These are phyloP conservation scores for Mangifera indica DNA, from an alignment of 345 rosid genomes.

Conservation along the genomic window DNA sequence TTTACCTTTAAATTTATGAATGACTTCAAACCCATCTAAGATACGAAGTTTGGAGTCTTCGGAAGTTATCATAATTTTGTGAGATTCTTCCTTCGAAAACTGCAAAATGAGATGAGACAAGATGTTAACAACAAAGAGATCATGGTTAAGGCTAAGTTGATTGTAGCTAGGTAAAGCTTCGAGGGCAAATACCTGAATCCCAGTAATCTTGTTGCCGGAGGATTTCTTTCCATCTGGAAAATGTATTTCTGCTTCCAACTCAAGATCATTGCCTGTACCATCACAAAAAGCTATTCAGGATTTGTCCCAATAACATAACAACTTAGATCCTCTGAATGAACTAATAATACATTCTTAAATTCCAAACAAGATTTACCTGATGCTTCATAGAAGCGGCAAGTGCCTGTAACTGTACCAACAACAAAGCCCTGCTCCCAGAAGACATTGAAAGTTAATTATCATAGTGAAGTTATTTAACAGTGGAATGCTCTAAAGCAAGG, in stretches of 20 bases:
- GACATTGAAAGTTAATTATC: constrained; percentile 18
- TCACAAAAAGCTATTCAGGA: background rate
- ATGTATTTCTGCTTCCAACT: constrained; percentile 47
- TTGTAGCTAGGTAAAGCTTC: background rate
- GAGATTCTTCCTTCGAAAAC: constrained; percentile 53
- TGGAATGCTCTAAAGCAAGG: constrained; percentile 5
- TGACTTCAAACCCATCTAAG: constrained; percentile 52
- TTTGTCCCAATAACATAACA: background rate
- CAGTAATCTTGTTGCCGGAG: constrained; percentile 57
- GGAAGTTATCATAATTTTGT: constrained; percentile 61
- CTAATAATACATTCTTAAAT: no score
- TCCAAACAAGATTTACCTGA: constrained; percentile 36
- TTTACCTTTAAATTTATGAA: constrained; percentile 70
- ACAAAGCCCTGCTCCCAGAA: constrained; percentile 56
- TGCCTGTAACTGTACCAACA: constrained; percentile 67
- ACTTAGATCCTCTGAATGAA: background rate
- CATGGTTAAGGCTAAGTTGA: background rate
- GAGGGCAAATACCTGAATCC: constrained; percentile 53
- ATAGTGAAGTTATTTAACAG: no score
- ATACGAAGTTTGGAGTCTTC: constrained; percentile 76
- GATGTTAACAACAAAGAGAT: constrained; percentile 13
- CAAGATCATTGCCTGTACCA: constrained; percentile 42
- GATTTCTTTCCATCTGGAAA: constrained; percentile 47
- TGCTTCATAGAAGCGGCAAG: constrained; percentile 64
- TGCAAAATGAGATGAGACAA: constrained; percentile 34